Conservation (phyloP, 1,284 basidiomycete species). For the Afroboletus lepidellus region DNA sequence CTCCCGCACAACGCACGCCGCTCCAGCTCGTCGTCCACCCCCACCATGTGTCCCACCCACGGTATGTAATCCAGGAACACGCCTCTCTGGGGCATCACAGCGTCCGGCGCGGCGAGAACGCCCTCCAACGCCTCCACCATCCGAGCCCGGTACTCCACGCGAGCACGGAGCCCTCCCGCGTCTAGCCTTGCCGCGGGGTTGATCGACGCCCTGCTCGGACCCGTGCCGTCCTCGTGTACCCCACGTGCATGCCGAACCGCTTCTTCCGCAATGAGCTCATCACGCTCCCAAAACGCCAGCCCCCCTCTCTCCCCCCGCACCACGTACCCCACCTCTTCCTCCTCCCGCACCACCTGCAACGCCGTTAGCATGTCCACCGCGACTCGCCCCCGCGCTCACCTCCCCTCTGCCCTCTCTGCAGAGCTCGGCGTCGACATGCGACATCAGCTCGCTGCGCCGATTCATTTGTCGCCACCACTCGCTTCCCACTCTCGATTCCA, state of each 20-base stretch:
- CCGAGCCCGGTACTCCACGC: conserved; percentile 43
- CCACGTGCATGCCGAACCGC: conserved; percentile 48
- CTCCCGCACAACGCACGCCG: conserved; percentile 26
- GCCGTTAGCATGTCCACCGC: conserved; percentile 7
- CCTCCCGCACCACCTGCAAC: conserved; percentile 40
- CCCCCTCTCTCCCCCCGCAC: conserved; percentile 36
- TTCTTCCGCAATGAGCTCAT: conserved; percentile 48
- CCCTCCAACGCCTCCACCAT: conserved; percentile 43
- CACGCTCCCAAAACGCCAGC: conserved; percentile 39
- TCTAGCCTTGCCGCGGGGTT: conserved; percentile 32
- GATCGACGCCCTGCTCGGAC: conserved; percentile 33
- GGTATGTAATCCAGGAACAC: conserved; percentile 72
- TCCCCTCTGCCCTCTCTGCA: conserved; percentile 41
- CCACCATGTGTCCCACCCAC: conserved; percentile 66
- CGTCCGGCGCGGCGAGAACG: conserved; percentile 32
- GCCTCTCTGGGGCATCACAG: conserved; percentile 40
- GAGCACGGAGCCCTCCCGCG: conserved; percentile 37
- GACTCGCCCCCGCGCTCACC: conserved; percentile 37
- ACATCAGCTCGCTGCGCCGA: conserved; percentile 44
- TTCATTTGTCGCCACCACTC: conserved; percentile 31
- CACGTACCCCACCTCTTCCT: conserved; percentile 60
- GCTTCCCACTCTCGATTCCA: conserved; percentile 17
- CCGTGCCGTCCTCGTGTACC: conserved; percentile 34
- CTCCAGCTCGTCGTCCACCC: conserved; percentile 59
- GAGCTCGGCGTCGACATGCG: conserved; percentile 56